A percentile compares a stretch with the other conserved stretches of the same genome.
Evolutionary conservation across 2,329 filamentous ascomycete genomes (phyloP).

Genomic region (Sporothrix brasiliensis): DNA sequence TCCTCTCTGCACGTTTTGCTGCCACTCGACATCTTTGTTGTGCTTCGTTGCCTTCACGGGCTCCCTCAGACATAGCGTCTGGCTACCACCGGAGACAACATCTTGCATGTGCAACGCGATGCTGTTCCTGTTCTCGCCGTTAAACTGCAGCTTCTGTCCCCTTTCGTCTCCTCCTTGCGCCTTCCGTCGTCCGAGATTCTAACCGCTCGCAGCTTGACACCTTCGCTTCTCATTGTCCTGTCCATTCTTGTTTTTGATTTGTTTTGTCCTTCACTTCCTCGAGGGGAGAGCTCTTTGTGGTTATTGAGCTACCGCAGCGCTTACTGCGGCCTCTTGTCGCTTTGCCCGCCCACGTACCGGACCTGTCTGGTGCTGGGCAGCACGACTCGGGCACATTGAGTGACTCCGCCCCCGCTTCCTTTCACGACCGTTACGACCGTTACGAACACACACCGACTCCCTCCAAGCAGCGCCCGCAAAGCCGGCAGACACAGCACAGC

Average conservation of each 20-base stretch:
- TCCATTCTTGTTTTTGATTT: neutral
- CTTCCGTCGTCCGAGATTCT: constrained; percentile 13
- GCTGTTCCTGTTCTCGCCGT: neutral
- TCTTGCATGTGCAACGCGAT: constrained; percentile 20
- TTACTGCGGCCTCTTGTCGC: constrained; percentile 30
- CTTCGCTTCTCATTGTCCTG: constrained; percentile 1
- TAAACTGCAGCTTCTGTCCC: constrained; percentile 10
- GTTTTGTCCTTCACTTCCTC: neutral
- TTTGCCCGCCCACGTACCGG: constrained; percentile 35
- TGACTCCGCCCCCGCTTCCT: constrained; percentile 30
- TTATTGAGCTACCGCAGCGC: constrained; percentile 26
- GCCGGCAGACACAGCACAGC: constrained; percentile 40
- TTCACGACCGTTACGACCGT: constrained; percentile 60
- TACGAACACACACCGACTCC: constrained; percentile 51
- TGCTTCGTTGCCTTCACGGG: constrained; percentile 11
- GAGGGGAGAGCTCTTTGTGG: neutral
- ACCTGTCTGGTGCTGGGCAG: constrained; percentile 34
- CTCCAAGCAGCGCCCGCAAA: constrained; percentile 23
- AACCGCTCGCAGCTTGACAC: constrained; percentile 21
- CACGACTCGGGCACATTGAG: constrained; percentile 33
- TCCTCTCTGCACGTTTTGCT: neutral
- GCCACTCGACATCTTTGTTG: neutral
- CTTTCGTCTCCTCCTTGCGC: neutral
- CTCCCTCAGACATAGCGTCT: constrained; percentile 3
- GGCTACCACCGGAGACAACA: constrained; percentile 15